Conservation (phyloP, 2,329 filamentous ascomycete species). For the Arthrobotrys conoides region DNA sequence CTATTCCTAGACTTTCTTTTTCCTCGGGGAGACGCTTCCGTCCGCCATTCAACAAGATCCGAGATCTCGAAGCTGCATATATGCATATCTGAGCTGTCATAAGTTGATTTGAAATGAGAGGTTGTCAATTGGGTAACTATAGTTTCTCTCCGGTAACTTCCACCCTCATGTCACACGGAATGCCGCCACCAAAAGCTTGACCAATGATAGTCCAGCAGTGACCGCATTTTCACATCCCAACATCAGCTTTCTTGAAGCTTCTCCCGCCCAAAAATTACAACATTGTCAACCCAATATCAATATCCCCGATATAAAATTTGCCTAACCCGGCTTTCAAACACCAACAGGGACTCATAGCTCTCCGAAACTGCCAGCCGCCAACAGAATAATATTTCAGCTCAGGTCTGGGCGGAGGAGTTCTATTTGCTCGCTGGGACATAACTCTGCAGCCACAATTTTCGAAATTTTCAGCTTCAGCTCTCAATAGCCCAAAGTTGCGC, state of each 20-base stretch:
- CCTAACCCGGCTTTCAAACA: not conserved
- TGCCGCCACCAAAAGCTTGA: conserved; percentile 6
- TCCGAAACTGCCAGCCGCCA: not conserved
- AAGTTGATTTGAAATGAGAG: conserved; percentile 3
- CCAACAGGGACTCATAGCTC: not conserved
- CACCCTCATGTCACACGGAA: conserved; percentile 6
- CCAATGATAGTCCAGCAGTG: conserved; percentile 7
- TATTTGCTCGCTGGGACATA: not conserved
- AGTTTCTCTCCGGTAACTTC: conserved; percentile 5
- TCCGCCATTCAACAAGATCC: not conserved
- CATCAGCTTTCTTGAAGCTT: not conserved
- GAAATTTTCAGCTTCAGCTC: conserved; percentile 18
- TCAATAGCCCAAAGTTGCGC: not conserved
- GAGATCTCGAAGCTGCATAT: conserved; percentile 9
- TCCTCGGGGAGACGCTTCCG: not conserved
- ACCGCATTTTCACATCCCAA: not conserved
- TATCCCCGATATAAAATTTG: not conserved
- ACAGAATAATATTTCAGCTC: not conserved
- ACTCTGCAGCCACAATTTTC: conserved; percentile 6
- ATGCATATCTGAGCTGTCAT: conserved; percentile 20
- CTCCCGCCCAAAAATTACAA: not conserved
- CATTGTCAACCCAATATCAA: conserved; percentile 13
- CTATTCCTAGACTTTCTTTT: not conserved
- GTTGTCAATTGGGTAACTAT: not conserved
- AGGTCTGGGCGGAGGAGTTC: not conserved